These are phyloP conservation scores for Boletellus deceptivus DNA, from an alignment of 1,284 basidiomycete species.

Conservation along the genomic window DNA sequence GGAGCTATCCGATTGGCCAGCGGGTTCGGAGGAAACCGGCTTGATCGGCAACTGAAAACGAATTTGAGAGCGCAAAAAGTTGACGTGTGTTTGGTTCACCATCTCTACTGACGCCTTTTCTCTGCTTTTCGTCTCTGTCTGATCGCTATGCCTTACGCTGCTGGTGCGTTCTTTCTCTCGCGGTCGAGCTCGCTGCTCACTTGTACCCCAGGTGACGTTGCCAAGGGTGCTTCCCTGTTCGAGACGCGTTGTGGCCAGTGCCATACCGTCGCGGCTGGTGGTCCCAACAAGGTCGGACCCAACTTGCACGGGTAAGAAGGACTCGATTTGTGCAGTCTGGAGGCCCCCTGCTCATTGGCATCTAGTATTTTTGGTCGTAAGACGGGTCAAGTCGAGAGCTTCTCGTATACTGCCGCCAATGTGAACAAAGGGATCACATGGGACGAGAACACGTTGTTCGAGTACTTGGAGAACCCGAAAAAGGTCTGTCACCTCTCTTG, in stretches of 20 bases:
- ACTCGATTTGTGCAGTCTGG: neutral
- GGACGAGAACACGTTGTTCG: constrained; percentile 85
- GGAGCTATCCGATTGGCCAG: constrained; percentile 27
- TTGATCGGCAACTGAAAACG: constrained; percentile 24
- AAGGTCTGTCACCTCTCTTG: constrained; percentile 55
- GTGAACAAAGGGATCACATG: constrained; percentile 93
- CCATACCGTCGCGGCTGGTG: constrained; percentile 87
- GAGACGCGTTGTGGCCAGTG: constrained; percentile 98
- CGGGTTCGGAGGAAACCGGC: constrained; percentile 30
- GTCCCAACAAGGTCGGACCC: constrained; percentile 88
- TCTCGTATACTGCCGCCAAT: constrained; percentile 95
- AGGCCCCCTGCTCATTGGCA: neutral
- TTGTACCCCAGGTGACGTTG: constrained; percentile 66
- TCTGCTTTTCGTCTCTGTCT: constrained; percentile 2
- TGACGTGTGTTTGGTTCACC: neutral
- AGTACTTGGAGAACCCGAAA: constrained; percentile 96
- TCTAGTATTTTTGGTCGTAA: constrained; percentile 80
- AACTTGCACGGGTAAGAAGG: constrained; percentile 84
- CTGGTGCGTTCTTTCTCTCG: constrained; percentile 19
- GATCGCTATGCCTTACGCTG: constrained; percentile 26
- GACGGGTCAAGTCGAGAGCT: constrained; percentile 85
- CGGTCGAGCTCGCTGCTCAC: neutral
- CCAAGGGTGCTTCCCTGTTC: constrained; percentile 90
- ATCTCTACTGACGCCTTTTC: constrained; percentile 3
- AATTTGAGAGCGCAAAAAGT: constrained; percentile 1